Percentiles rank a stretch among this genome's conserved stretches.
Evolutionary conservation across 2,329 filamentous ascomycete genomes (phyloP).

Genomic region (Xylariales sp.): DNA sequence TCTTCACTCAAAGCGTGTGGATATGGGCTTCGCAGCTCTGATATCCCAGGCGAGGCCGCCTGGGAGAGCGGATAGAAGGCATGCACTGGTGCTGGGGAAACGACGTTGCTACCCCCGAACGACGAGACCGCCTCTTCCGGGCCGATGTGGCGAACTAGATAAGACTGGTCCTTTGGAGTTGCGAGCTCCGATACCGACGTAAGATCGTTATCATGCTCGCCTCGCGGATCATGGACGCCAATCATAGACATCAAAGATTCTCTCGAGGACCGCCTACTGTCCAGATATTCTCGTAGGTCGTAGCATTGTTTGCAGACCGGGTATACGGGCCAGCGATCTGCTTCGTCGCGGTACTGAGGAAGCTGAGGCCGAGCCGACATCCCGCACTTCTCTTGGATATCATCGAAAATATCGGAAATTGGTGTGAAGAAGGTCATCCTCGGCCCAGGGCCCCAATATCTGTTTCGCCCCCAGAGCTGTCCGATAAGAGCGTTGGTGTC

Average conservation of each 20-base stretch:
- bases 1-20: constrained; percentile 52
- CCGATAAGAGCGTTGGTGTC: constrained; percentile 55
- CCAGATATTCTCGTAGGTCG: constrained; percentile 55
- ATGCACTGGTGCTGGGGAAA: constrained; percentile 46
- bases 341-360: constrained; percentile 56
- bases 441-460: constrained; percentile 56
- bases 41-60: constrained; percentile 48
- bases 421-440: constrained; percentile 58
- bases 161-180: constrained; percentile 54
- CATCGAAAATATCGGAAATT: constrained; percentile 58
- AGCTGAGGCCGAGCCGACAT: constrained; percentile 55
- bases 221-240: constrained; percentile 45
- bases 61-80: constrained; percentile 45
- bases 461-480: constrained; percentile 59
- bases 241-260: constrained; percentile 58
- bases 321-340: constrained; percentile 55
- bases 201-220: constrained; percentile 54
- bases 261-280: constrained; percentile 56
- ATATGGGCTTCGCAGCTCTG: constrained; percentile 55
- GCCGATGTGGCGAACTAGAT: constrained; percentile 50
- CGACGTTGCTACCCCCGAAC: constrained; percentile 47
- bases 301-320: constrained; percentile 57
- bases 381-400: constrained; percentile 59
- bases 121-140: constrained; percentile 52
- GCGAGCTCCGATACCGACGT: constrained; percentile 57